Conservation (phyloP, 176 grass and related monocot species). For the Aegilops umbellulata region DNA sequence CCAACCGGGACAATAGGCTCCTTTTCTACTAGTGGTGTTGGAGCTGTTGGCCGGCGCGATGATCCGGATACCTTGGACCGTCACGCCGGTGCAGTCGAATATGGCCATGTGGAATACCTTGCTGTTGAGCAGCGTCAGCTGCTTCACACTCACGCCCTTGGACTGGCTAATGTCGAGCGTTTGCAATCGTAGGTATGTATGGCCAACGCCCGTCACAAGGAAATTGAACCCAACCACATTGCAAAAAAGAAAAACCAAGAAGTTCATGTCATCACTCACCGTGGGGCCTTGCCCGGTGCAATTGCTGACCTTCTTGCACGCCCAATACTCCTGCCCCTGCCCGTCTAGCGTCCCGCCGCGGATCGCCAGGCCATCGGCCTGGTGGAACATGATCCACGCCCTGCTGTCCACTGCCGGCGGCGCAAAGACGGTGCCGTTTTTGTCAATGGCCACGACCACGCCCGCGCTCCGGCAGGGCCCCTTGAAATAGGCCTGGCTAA, state of each 20-base stretch:
- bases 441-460: slow-evolving; percentile 39
- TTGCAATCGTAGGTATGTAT: not conserved
- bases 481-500: slow-evolving; percentile 43
- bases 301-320: slow-evolving; percentile 40
- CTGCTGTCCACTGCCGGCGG: slow-evolving; percentile 15
- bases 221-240: not conserved
- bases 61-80: slow-evolving; percentile 34
- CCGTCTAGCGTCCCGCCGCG: slow-evolving; percentile 50
- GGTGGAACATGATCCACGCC: slow-evolving; percentile 64
- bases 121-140: slow-evolving; percentile 42
- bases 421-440: slow-evolving; percentile 48
- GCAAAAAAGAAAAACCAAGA: not conserved
- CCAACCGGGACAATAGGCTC: no score
- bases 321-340: slow-evolving; percentile 42
- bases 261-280: not conserved
- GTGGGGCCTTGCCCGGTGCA: slow-evolving; percentile 36
- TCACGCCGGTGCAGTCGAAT: slow-evolving; percentile 40
- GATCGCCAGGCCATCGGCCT: slow-evolving; percentile 53
- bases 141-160: slow-evolving; percentile 36
- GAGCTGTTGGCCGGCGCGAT: slow-evolving; percentile 56
- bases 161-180: slow-evolving; percentile 48
- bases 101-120: slow-evolving; percentile 57
- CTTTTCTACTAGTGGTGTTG: no score
- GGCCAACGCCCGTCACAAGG: not conserved
- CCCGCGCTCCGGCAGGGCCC: slow-evolving; percentile 48